Evolutionary conservation across 371 early-diverging fungal genomes (phyloP).

Genomic region (Phascolomyces articulosus): DNA sequence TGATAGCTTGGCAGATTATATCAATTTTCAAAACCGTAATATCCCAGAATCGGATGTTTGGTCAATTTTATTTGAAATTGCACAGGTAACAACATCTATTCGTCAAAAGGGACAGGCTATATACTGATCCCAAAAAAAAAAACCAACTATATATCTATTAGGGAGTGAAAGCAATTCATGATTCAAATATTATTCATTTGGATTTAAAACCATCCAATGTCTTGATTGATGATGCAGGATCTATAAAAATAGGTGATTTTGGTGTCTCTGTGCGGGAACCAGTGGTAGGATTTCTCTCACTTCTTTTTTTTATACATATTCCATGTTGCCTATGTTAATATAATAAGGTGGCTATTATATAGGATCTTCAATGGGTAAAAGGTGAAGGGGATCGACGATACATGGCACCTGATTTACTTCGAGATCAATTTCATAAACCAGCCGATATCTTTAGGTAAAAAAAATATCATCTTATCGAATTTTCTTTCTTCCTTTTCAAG

Average conservation of each 20-base stretch:
- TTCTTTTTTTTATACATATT: not conserved
- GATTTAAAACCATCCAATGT: slow-evolving; percentile 93
- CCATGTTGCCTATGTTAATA: not conserved
- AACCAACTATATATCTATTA: slow-evolving; percentile 10
- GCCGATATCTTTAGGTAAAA: slow-evolving; percentile 90
- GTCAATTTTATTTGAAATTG: slow-evolving; percentile 79
- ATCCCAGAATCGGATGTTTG: slow-evolving; percentile 73
- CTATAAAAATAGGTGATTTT: slow-evolving; percentile 88
- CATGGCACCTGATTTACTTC: slow-evolving; percentile 92
- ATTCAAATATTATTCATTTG: slow-evolving; percentile 73
- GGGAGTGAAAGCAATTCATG: slow-evolving; percentile 80
- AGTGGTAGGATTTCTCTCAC: slow-evolving; percentile 35
- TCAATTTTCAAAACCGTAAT: slow-evolving; percentile 26
- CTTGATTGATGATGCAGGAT: slow-evolving; percentile 64
- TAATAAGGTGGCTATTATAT: too few relatives aligned
- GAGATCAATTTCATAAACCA: slow-evolving; percentile 73
- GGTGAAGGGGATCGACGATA: slow-evolving; percentile 96
- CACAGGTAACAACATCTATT: slow-evolving; percentile 42
- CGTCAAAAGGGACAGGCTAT: not conserved
- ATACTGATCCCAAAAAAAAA: not conserved
- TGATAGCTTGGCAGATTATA: slow-evolving; percentile 23
- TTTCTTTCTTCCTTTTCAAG: not conserved
- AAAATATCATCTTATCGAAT: not conserved
- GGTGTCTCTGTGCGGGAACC: slow-evolving; percentile 76
- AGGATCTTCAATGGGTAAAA: slow-evolving; percentile 38